Conservation (phyloP, 139 green algal genomes). For the Zygnema circumcarinatum region DNA sequence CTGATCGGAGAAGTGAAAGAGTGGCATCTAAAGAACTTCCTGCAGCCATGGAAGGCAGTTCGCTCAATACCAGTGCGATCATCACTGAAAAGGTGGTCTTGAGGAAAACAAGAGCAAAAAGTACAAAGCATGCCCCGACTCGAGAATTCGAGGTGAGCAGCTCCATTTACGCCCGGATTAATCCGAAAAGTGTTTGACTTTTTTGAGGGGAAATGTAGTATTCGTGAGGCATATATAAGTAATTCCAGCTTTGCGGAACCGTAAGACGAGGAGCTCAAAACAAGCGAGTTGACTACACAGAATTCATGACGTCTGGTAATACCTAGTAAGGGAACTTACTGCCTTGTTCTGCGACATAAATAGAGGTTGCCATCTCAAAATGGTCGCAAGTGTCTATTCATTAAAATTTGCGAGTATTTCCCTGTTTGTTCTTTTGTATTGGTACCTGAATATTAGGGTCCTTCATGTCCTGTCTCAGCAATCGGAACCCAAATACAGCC, state of each 20-base stretch:
- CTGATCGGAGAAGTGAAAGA: too few relatives aligned
- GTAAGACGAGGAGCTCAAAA: neutral
- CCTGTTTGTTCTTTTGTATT: slow-evolving; percentile 2
- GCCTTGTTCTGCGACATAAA: too few relatives aligned
- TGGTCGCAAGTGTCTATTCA: too few relatives aligned
- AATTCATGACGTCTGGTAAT: neutral
- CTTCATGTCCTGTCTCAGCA: neutral
- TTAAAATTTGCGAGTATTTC: too few relatives aligned
- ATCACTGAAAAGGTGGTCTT: neutral
- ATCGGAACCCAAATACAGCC: neutral
- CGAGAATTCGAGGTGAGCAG: slow-evolving; percentile 9
- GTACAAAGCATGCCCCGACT: neutral
- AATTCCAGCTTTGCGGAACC: neutral
- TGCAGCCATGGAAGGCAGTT: too few relatives aligned
- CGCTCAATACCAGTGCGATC: too few relatives aligned
- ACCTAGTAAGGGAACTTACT: too few relatives aligned
- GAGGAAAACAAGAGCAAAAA: slow-evolving; percentile 2
- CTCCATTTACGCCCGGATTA: neutral
- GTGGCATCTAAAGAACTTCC: too few relatives aligned
- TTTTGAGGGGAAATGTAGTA: neutral
- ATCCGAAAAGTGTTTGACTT: too few relatives aligned
- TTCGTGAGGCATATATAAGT: neutral
- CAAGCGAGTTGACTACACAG: neutral
- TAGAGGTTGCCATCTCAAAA: too few relatives aligned
- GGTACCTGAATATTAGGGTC: neutral